These are phyloP conservation scores for Nigrospora oryzae DNA, from an alignment of 2,329 filamentous ascomycete genomes.

Conservation along the genomic window DNA sequence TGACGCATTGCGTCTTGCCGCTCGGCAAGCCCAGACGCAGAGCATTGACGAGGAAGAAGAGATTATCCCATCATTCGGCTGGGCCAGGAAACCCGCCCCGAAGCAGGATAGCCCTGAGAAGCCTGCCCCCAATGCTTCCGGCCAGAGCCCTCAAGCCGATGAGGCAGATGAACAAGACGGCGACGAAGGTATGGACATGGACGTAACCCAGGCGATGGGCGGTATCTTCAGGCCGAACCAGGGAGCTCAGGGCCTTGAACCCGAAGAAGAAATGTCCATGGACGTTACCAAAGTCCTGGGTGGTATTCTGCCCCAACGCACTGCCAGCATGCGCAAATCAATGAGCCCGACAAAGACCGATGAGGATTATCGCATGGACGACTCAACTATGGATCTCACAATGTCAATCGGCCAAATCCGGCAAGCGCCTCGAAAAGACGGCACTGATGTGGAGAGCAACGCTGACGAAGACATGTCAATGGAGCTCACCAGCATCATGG, in stretches of 20 bases:
- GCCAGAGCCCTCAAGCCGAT: constrained; percentile 4
- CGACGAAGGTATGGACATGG: constrained; percentile 39
- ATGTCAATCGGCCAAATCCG: constrained; percentile 67
- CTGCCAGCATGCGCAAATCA: constrained; percentile 14
- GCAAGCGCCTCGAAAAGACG: constrained; percentile 16
- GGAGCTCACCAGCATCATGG: constrained; percentile 64
- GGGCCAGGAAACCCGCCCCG: constrained; percentile 50
- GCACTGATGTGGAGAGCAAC: constrained; percentile 13
- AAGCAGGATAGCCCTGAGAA: constrained; percentile 26
- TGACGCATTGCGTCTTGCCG: constrained; percentile 67
- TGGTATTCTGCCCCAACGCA: constrained; percentile 55
- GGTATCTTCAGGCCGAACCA: constrained; percentile 33
- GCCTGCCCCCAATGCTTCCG: constrained; percentile 20
- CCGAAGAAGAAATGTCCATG: constrained; percentile 77
- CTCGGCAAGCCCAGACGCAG: constrained; percentile 66
- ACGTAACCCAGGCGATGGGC: constrained; percentile 46
- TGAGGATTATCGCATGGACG: constrained; percentile 36
- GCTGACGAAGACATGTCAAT: constrained; percentile 65
- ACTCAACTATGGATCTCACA: constrained; percentile 81
- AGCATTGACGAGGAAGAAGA: constrained; percentile 60
- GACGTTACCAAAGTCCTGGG: constrained; percentile 82
- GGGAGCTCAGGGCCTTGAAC: constrained; percentile 33
- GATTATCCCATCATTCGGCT: constrained; percentile 68
- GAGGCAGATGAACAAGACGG: constrained; percentile 17
- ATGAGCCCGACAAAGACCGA: constrained; percentile 15